Percentiles rank a stretch among this genome's conserved stretches.
Evolutionary conservation across 169 alveolate species (phyloP).

Genomic region (Blepharisma undulans): DNA sequence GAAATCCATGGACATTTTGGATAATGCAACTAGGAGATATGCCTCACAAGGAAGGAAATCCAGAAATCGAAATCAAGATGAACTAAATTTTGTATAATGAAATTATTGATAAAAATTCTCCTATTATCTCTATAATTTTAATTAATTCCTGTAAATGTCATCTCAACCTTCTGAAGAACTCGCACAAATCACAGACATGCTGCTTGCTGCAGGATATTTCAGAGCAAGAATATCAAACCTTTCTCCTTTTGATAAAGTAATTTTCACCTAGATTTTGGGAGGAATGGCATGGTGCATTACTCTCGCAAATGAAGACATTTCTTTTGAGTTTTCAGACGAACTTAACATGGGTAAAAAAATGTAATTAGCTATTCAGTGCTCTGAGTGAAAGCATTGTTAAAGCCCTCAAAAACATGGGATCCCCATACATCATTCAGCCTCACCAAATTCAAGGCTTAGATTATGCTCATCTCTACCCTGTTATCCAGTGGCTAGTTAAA

Average conservation of each 20-base stretch:
- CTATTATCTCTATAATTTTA: not conserved
- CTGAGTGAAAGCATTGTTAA: conserved; percentile 68
- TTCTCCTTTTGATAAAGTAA: conserved; percentile 73
- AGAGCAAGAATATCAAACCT: conserved; percentile 72
- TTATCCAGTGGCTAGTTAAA: conserved; percentile 72
- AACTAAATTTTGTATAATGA: not conserved
- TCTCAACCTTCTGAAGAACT: not conserved
- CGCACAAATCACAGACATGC: conserved; percentile 42
- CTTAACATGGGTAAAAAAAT: conserved; percentile 74
- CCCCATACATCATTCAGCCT: conserved; percentile 69
- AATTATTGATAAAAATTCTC: not conserved
- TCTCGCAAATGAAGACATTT: conserved; percentile 70
- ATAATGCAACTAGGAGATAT: not conserved
- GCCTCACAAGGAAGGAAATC: not conserved
- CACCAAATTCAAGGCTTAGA: conserved; percentile 75
- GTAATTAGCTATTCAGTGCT: conserved; percentile 22
- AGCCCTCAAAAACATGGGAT: conserved; percentile 67
- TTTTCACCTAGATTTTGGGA: conserved; percentile 57
- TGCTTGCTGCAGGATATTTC: conserved; percentile 78
- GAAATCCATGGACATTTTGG: not conserved
- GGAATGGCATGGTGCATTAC: conserved; percentile 83
- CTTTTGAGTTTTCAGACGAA: conserved; percentile 80
- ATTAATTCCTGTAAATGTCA: not conserved
- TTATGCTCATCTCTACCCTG: conserved; percentile 62
- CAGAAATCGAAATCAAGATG: not conserved